Conservation (phyloP, 257 asterid species). For the Ehretia macrophylla region DNA sequence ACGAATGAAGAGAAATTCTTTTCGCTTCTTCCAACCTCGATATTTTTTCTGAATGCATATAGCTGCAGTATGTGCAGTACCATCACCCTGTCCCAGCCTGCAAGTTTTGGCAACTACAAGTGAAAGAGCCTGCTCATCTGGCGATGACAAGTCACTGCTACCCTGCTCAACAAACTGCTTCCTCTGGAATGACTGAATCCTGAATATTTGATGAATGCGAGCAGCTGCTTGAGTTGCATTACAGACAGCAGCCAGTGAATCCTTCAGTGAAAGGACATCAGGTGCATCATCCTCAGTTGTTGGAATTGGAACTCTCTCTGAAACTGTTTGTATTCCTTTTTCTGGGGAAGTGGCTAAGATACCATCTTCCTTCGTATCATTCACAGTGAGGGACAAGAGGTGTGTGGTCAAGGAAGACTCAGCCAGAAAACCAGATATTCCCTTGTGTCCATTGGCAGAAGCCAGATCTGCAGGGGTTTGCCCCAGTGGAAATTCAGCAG, state of each 20-base stretch:
- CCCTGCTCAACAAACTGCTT: slow-evolving; percentile 50
- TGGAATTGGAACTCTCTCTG: slow-evolving; percentile 75
- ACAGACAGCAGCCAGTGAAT: slow-evolving; percentile 87
- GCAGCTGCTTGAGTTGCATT: slow-evolving; percentile 97
- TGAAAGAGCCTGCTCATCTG: slow-evolving; percentile 57
- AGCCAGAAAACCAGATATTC: slow-evolving; percentile 91
- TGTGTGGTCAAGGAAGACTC: slow-evolving; percentile 71
- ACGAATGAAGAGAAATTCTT: slow-evolving; percentile 65
- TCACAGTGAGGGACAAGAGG: slow-evolving; percentile 56
- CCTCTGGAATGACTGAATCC: slow-evolving; percentile 86
- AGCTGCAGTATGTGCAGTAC: slow-evolving; percentile 74
- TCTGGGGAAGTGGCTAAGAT: slow-evolving; percentile 33
- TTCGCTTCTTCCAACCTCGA: slow-evolving; percentile 91
- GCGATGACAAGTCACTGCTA: slow-evolving; percentile 31
- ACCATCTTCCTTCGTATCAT: slow-evolving; percentile 43
- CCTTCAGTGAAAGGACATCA: slow-evolving; percentile 70
- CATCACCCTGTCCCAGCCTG: slow-evolving; percentile 50
- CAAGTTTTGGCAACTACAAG: slow-evolving; percentile 51
- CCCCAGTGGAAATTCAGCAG: slow-evolving; percentile 59
- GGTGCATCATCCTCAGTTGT: slow-evolving; percentile 60
- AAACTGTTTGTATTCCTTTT: slow-evolving; percentile 50
- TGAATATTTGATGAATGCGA: slow-evolving; percentile 78
- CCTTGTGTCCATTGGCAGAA: slow-evolving; percentile 85
- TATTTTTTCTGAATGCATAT: slow-evolving; percentile 77
- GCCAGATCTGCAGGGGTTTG: slow-evolving; percentile 93